Percentiles rank a stretch among this genome's conserved stretches.
Evolutionary conservation across 176 grass and related monocot genomes (phyloP).

Genomic region (Hyparrhenia diplandra): DNA sequence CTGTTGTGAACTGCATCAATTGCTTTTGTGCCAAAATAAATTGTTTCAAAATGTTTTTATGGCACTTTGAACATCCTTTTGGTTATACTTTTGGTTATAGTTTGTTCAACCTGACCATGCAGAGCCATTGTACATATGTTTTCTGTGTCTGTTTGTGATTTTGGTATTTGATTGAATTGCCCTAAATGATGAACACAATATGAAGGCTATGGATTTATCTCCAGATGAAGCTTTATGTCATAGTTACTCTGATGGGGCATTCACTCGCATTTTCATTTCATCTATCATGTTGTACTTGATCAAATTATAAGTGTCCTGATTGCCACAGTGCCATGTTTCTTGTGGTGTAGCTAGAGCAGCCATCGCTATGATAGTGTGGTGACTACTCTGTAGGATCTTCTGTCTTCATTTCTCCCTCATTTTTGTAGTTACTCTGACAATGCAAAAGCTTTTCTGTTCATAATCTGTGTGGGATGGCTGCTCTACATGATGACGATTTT

Average conservation of each 20-base stretch:
- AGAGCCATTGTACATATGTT: background rate
- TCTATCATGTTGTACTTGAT: background rate
- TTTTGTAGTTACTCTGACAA: background rate
- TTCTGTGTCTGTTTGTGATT: background rate
- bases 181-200: conserved; percentile 38
- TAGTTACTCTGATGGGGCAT: conserved; percentile 55
- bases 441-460: background rate
- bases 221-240: conserved; percentile 42
- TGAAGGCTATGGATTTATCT: conserved; percentile 45
- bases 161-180: background rate
- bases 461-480: background rate
- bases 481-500: conserved; percentile 46
- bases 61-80: background rate
- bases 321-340: background rate
- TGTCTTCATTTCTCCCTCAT: background rate
- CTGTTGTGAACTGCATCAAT: too few relatives aligned
- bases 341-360: background rate
- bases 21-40: too few relatives aligned
- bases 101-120: background rate
- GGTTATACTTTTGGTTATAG: too few relatives aligned
- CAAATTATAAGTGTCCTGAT: background rate
- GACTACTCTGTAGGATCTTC: background rate
- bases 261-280: background rate
- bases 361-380: background rate
- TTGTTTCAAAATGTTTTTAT: too few relatives aligned